A percentile compares a stretch with the other conserved stretches of the same genome.
phyloP scores from a whole-genome alignment of 345 rosid species.

The thale cress (Arabidopsis thaliana) region TAIR10.1 NC_003076.8:19216501-19217000 shows the following conservation, averaged over 20 bases:
- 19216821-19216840: conserved; percentile 24
- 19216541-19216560: conserved; percentile 61
- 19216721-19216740: conserved; percentile 94
- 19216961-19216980: conserved; percentile 72
- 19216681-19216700: conserved; percentile 94
- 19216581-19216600: conserved; percentile 38
- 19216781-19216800: conserved; percentile 80
- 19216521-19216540: conserved; percentile 46
- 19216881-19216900: conserved; percentile 94
- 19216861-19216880: not conserved
- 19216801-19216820: not conserved
- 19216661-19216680: conserved; percentile 96
- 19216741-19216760: conserved; percentile 92
- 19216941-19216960: conserved; percentile 81
- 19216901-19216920: conserved; percentile 99
- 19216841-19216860: not conserved
- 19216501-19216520: conserved; percentile 44
- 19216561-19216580: conserved; percentile 47
- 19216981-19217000: not conserved
- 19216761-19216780: conserved; percentile 99
- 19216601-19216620: conserved; percentile 85
- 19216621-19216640: conserved; percentile 99
- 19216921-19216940: conserved; percentile 84
- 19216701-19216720: conserved; percentile 90
- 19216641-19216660: conserved; percentile 98